Base-by-base conservation (phyloP, 257 asterid genomes). In the Capsicum pubescens region DNA sequence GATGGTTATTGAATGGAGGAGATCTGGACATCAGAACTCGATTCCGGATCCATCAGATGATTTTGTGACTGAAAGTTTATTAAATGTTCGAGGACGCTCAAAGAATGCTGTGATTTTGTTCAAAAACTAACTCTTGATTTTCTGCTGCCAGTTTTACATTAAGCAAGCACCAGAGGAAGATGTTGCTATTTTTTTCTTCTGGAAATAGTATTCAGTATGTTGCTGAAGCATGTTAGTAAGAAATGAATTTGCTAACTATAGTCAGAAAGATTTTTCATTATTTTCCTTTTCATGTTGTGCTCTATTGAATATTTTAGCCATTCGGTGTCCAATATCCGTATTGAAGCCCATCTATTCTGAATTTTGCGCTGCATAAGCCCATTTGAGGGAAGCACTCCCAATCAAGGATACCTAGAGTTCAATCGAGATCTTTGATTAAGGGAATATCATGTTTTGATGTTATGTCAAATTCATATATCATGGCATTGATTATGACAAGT, bases 1-100 rank as follows among this genome's bases (percentile, higher is more conserved):
- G 61, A 76, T 76, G 81, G 46, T 76, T 26, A 76, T 76, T 52
- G 46, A 76, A 76, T 76, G 81, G 81, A 26, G 21, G 81, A 26
- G 21, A 76, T 50, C 81, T 26, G 81, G 81, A 76, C 13, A 11
- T 32, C 61, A 14, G 21, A 76, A 21, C 61, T 50, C 1, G 8
- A 52, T 52, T 76, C 11, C 21, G 2, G 81, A 52, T 76, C 46
- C 46, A 52, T 76, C 81, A 76, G 81, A 21, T 52, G 81, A 26
- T 21, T 76, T 76, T 13, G 81, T 76, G 81, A 12, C 26, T 21
- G 42, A 52, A 76, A 52, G 48, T 76, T 76, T 76, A 26, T 7
- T 36, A 21, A 76, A 0, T 14, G 81, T 9, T 26, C 7, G 11
- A 21, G 52, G 42, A 76, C 21, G 44, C 81, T 76, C 81, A 52